These are phyloP conservation scores for Tetragonia tetragonoides DNA, from an alignment of 148 eudicot genomes.

Conservation along the genomic window DNA sequence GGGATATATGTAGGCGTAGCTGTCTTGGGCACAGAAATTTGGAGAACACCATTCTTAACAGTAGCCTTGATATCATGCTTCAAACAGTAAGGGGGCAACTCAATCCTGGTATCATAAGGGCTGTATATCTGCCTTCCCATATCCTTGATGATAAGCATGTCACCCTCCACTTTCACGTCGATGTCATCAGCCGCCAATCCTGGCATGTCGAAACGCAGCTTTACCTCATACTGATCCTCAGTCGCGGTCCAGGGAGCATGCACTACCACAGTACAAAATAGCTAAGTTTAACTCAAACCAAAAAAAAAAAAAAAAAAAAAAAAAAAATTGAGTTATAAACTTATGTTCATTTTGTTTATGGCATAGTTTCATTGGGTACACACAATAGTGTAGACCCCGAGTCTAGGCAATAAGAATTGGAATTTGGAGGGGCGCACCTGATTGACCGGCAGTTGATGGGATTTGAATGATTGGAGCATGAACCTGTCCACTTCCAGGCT, in stretches of 20 bases:
- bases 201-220: slow-evolving; percentile 27
- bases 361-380: too few species aligned
- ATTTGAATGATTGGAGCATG: not conserved
- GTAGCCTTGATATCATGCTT: slow-evolving; percentile 18
- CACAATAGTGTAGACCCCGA: too few species aligned
- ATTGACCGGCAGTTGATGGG: too few species aligned
- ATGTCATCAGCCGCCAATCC: slow-evolving; percentile 18
- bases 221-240: slow-evolving; percentile 20
- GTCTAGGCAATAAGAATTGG: too few species aligned
- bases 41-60: slow-evolving; percentile 26
- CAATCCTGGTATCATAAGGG: slow-evolving; percentile 21
- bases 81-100: slow-evolving; percentile 17
- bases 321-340: too few species aligned
- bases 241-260: slow-evolving; percentile 19
- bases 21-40: slow-evolving; percentile 22
- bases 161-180: slow-evolving; percentile 23
- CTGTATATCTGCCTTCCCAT: slow-evolving; percentile 28
- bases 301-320: too few species aligned
- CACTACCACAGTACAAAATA: not conserved
- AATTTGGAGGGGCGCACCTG: too few species aligned
- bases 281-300: too few species aligned
- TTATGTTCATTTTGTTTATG: too few species aligned
- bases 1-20: slow-evolving; percentile 15
- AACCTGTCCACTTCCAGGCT: slow-evolving; percentile 23
- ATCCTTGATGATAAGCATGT: slow-evolving; percentile 23